phyloP scores from a whole-genome alignment of 192 early-diverging fungal genomes.

The Ambispora gerdemannii region DNA sequence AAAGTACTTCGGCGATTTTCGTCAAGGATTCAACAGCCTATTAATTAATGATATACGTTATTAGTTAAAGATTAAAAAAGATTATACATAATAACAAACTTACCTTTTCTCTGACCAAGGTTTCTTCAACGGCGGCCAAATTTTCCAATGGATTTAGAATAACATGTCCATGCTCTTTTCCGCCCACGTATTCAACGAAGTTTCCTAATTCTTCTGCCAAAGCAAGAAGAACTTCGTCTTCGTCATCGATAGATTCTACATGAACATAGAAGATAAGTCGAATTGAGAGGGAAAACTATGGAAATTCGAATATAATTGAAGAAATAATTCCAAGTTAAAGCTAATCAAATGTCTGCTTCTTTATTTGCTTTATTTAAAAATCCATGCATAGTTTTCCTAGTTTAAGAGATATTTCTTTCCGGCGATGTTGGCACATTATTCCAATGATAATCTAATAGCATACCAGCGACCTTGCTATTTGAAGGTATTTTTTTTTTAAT shows the following conservation, averaged over 20 bases:
- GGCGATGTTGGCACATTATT: no score
- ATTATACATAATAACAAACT: no score
- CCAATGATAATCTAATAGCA: no score
- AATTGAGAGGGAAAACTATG: neutral
- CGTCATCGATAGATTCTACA: conserved; percentile 97
- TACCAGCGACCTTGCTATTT: no score
- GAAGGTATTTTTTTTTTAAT: no score
- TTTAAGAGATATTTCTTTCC: no score
- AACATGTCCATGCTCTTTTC: conserved; percentile 78
- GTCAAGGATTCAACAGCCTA: conserved; percentile 94
- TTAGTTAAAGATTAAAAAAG: no score
- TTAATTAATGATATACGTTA: no score
- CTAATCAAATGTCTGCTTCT: neutral
- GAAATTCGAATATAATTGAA: neutral
- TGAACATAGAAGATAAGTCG: neutral
- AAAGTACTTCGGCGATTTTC: conserved; percentile 74
- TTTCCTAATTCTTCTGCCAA: conserved; percentile 92
- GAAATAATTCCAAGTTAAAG: conserved; percentile 4
- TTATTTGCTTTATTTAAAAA: neutral
- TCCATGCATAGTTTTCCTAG: no score
- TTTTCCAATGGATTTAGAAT: conserved; percentile 93
- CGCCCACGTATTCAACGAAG: conserved; percentile 92
- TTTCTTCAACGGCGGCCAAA: conserved; percentile 96
- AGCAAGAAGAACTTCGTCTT: conserved; percentile 93
- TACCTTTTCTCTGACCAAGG: conserved; percentile 97